phyloP scores from a whole-genome alignment of 2,329 filamentous ascomycete species.

The Paraphoma chrysanthemicola region DNA sequence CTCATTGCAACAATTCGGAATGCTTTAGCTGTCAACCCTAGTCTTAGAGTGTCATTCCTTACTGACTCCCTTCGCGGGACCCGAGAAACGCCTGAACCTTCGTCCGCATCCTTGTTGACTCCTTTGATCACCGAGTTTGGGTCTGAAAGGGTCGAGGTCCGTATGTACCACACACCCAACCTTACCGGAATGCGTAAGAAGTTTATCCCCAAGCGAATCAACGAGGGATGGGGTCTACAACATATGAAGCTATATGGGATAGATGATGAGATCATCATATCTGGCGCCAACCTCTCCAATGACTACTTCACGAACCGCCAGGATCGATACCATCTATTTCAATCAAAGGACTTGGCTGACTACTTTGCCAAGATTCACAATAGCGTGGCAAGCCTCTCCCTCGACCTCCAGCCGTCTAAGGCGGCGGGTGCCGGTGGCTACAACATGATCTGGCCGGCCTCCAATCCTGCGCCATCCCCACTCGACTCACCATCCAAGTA shows the following conservation, averaged over 20 bases:
- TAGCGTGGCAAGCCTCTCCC: slow-evolving; percentile 81
- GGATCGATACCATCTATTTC: slow-evolving; percentile 92
- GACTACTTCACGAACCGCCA: slow-evolving; percentile 98
- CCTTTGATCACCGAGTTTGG: slow-evolving; percentile 88
- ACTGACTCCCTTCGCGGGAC: slow-evolving; percentile 93
- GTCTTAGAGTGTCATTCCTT: slow-evolving; percentile 83
- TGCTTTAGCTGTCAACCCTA: slow-evolving; percentile 75
- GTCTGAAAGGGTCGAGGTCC: slow-evolving; percentile 81
- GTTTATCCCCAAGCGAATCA: slow-evolving; percentile 85
- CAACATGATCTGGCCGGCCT: slow-evolving; percentile 73
- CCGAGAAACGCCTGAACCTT: slow-evolving; percentile 83
- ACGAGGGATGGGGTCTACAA: slow-evolving; percentile 97
- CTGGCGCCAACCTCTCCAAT: slow-evolving; percentile 82
- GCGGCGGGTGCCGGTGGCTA: slow-evolving; percentile 59
- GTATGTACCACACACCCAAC: slow-evolving; percentile 98
- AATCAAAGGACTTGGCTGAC: slow-evolving; percentile 77
- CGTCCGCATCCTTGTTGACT: slow-evolving; percentile 85
- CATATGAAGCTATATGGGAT: slow-evolving; percentile 99
- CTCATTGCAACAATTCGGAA: slow-evolving; percentile 80
- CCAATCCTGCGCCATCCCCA: slow-evolving; percentile 78
- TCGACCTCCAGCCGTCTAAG: slow-evolving; percentile 71
- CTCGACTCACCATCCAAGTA: slow-evolving; percentile 74
- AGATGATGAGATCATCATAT: slow-evolving; percentile 94
- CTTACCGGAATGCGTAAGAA: slow-evolving; percentile 85
- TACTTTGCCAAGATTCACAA: slow-evolving; percentile 83